Percentiles rank a stretch among this genome's conserved stretches.
Evolutionary conservation across 164 flowering plant genomes (phyloP).

Genomic region (Paratinospora sagittata): DNA sequence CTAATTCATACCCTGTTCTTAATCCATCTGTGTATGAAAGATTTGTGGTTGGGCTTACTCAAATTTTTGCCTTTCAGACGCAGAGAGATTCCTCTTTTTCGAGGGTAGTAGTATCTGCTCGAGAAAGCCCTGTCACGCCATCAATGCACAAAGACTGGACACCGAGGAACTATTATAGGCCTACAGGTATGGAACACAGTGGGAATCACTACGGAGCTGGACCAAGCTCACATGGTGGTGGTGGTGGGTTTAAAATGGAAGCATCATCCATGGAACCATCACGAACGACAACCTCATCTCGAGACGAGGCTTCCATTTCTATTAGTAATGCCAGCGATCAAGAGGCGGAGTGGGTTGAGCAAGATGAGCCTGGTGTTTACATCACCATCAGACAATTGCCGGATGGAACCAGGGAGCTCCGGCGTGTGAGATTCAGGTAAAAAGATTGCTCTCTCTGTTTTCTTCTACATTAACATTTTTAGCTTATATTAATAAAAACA

Average conservation of each 20-base stretch:
- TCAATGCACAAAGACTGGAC: constrained; percentile 51
- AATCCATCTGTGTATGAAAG: neutral
- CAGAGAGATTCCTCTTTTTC: constrained; percentile 83
- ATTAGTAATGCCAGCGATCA: constrained; percentile 86
- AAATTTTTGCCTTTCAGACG: neutral
- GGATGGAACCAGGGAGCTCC: constrained; percentile 89
- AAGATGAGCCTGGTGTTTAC: constrained; percentile 97
- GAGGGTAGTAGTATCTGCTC: constrained; percentile 55
- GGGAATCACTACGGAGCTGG: constrained; percentile 35
- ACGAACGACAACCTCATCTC: constrained; percentile 76
- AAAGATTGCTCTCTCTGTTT: neutral
- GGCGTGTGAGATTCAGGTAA: constrained; percentile 97
- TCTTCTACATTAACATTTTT: too few species aligned
- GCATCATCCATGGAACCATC: constrained; percentile 66
- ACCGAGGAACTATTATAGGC: constrained; percentile 48
- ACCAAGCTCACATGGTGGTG: constrained; percentile 36
- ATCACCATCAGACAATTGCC: constrained; percentile 86
- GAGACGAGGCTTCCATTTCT: constrained; percentile 85
- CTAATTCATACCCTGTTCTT: too few species aligned
- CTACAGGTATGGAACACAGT: constrained; percentile 35
- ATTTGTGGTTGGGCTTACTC: neutral
- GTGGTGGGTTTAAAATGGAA: constrained; percentile 35
- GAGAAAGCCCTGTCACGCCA: constrained; percentile 72
- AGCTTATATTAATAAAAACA: too few species aligned
- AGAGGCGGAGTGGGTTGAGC: constrained; percentile 88